A percentile compares a stretch with the other conserved stretches of the same genome.
phyloP scores from a whole-genome alignment of 2,329 filamentous ascomycete genomes.

The Botrytis porri region DNA sequence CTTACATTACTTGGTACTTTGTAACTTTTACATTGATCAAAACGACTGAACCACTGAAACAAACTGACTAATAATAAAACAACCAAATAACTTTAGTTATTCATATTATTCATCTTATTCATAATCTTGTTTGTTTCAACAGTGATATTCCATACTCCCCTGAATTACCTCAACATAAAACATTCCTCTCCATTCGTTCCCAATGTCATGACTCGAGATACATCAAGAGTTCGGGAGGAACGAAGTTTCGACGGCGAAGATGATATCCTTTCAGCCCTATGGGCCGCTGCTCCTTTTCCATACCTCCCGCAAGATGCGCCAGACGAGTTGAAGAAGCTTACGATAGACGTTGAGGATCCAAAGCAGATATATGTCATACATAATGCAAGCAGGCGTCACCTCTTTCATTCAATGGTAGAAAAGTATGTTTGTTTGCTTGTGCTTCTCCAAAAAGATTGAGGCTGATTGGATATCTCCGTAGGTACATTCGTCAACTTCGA shows the following conservation, averaged over 20 bases:
- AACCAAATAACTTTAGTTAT: too few relatives aligned
- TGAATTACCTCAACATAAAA: not conserved
- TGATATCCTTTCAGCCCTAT: slow-evolving; percentile 53
- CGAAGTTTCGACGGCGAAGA: slow-evolving; percentile 27
- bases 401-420: slow-evolving; percentile 65
- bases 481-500: slow-evolving; percentile 78
- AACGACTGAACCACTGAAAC: not conserved
- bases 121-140: slow-evolving; percentile 4
- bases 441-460: slow-evolving; percentile 9
- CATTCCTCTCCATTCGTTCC: not conserved
- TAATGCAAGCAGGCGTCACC: slow-evolving; percentile 57
- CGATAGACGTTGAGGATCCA: slow-evolving; percentile 60
- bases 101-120: not conserved
- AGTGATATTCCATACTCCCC: not conserved
- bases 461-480: slow-evolving; percentile 39
- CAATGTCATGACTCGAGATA: slow-evolving; percentile 52
- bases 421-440: slow-evolving; percentile 42
- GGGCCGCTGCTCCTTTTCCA: slow-evolving; percentile 59
- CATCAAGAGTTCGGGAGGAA: slow-evolving; percentile 31
- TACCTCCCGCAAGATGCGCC: slow-evolving; percentile 60
- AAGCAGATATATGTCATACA: slow-evolving; percentile 59
- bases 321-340: slow-evolving; percentile 51
- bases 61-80: not conserved
- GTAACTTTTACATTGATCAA: not conserved
- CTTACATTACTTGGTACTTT: not conserved